Conservation (phyloP, 169 alveolate species). For the Pseudocohnilembus persalinus region DNA sequence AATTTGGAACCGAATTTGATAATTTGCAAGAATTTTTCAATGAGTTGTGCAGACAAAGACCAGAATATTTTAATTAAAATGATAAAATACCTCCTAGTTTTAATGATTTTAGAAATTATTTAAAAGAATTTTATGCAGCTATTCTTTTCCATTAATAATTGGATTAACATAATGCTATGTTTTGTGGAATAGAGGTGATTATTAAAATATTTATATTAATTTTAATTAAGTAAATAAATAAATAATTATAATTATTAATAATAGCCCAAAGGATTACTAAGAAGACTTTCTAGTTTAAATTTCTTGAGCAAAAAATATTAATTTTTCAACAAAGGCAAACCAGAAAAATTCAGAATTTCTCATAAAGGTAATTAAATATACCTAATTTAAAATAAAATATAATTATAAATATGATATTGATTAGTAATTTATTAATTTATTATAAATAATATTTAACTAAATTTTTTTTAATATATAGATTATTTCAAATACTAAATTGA, state of each 20-base stretch:
- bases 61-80: slow-evolving; percentile 24
- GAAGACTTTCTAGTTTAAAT: slow-evolving; percentile 30
- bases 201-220: too few relatives aligned
- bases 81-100: slow-evolving; percentile 9
- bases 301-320: slow-evolving; percentile 26
- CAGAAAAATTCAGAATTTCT: slow-evolving; percentile 24
- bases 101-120: slow-evolving; percentile 34
- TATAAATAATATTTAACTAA: too few relatives aligned
- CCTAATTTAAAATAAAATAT: too few relatives aligned
- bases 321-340: slow-evolving; percentile 10
- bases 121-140: slow-evolving; percentile 34
- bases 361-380: slow-evolving; percentile 34
- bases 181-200: slow-evolving; percentile 22
- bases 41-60: slow-evolving; percentile 23
- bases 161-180: slow-evolving; percentile 27
- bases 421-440: neutral
- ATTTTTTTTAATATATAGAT: neutral
- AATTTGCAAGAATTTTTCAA: slow-evolving; percentile 13
- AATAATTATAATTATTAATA: neutral
- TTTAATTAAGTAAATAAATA: neutral
- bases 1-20: slow-evolving; percentile 41
- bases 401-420: too few relatives aligned
- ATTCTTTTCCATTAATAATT: slow-evolving; percentile 20
- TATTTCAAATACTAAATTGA: slow-evolving; percentile 7
- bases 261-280: slow-evolving; percentile 22